These are phyloP conservation scores for Gloeophyllum trabeum DNA, from an alignment of 768 basidiomycete genomes.

Conservation along the genomic window DNA sequence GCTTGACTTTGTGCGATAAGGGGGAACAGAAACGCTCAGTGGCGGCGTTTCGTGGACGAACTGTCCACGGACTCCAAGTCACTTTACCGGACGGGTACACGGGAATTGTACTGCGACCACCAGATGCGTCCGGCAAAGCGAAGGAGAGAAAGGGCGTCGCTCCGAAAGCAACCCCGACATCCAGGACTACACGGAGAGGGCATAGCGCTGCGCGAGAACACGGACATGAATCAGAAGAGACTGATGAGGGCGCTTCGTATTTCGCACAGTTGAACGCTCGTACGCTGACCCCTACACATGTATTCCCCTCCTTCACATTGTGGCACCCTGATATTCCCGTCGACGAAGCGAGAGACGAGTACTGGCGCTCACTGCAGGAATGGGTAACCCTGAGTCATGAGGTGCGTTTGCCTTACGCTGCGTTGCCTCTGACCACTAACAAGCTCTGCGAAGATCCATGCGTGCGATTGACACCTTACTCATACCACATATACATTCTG, in stretches of 20 bases:
- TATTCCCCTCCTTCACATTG: constrained; percentile 58
- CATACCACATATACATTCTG: too few species aligned
- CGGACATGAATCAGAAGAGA: constrained; percentile 13
- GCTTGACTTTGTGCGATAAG: constrained; percentile 7
- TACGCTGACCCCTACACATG: constrained; percentile 33
- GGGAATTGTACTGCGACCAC: constrained; percentile 46
- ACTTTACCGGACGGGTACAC: constrained; percentile 54
- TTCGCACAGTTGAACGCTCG: constrained; percentile 17
- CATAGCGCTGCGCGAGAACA: too few species aligned
- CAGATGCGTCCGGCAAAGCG: constrained; percentile 8
- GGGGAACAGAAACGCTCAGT: constrained; percentile 27
- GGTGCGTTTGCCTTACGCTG: too few species aligned
- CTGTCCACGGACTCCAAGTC: constrained; percentile 54
- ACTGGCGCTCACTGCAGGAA: constrained; percentile 53
- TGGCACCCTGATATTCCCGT: constrained; percentile 70
- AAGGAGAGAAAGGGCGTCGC: constrained; percentile 18
- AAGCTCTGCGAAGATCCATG: too few species aligned
- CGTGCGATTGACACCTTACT: too few species aligned
- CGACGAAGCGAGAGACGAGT: constrained; percentile 63
- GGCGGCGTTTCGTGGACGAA: constrained; percentile 69
- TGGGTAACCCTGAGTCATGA: constrained; percentile 58
- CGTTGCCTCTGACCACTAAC: too few species aligned
- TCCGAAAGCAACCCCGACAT: too few species aligned
- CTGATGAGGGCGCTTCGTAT: constrained; percentile 14
- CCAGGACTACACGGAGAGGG: too few species aligned